phyloP scores from a whole-genome alignment of 768 basidiomycete genomes.

The Boletus patriciae region DNA sequence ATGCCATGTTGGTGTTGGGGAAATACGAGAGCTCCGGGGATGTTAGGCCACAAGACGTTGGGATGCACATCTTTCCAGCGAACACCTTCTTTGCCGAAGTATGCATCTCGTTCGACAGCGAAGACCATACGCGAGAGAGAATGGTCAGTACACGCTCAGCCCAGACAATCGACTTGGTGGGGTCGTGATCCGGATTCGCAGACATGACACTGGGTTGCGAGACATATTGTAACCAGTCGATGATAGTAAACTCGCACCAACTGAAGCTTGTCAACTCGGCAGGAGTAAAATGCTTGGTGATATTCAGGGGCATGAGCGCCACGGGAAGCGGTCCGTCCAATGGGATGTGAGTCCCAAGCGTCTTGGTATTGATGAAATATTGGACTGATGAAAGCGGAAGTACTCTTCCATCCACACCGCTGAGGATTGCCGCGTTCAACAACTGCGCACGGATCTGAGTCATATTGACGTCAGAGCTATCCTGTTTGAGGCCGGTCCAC shows the following conservation, averaged over 20 bases:
- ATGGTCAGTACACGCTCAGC: constrained; percentile 75
- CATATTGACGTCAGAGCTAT: constrained; percentile 37
- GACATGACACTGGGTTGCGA: constrained; percentile 46
- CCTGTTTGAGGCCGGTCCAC: constrained; percentile 61
- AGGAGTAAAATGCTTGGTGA: constrained; percentile 49
- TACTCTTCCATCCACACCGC: constrained; percentile 49
- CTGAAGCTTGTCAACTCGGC: constrained; percentile 60
- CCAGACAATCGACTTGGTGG: constrained; percentile 67
- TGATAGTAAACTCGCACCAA: constrained; percentile 75
- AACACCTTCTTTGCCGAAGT: constrained; percentile 44
- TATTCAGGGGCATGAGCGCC: constrained; percentile 8
- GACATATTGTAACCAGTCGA: constrained; percentile 75
- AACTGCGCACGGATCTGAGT: constrained; percentile 56
- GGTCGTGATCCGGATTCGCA: constrained; percentile 52
- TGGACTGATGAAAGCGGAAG: constrained; percentile 68
- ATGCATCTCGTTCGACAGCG: constrained; percentile 49
- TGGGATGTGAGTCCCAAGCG: constrained; percentile 51
- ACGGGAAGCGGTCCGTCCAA: constrained; percentile 12
- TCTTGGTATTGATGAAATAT: constrained; percentile 68
- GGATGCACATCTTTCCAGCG: constrained; percentile 48
- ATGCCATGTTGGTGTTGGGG: constrained; percentile 68
- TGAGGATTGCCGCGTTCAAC: constrained; percentile 68
- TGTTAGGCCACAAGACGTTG: constrained; percentile 61
- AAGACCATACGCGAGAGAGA: constrained; percentile 71
- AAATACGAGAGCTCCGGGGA: constrained; percentile 78